Base-by-base conservation (phyloP, 1,284 basidiomycete genomes). In the Takashimella tepidaria region DNA sequence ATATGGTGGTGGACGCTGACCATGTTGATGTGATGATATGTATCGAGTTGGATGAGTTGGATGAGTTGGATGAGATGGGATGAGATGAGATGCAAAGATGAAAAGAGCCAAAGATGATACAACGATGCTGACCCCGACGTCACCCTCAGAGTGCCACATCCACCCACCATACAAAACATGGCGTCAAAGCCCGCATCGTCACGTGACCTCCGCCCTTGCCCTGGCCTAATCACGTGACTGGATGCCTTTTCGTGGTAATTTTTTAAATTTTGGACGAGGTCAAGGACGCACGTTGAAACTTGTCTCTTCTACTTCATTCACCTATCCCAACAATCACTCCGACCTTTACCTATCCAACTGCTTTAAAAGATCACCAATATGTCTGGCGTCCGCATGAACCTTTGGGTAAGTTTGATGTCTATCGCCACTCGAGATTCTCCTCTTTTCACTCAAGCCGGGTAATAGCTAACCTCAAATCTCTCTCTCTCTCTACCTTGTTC, bases 371-470 rank as follows among this genome's bases (percentile, higher is more conserved):
- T 21, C 45, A 49, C 45, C 59, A 72, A 64, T 61, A 73, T 74
- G 72, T 50, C 70, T 45, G 31, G 31, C 16, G 54, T 69, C 59
- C 64, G 64, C 54, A 63, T 71, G 59, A 69, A 68, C 61, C 69
- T 74, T 27, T 74, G 72, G 72, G 71, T 70, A 48, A 63, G 70
- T 61, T 19, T 41, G 27, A 40, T 5, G 20, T 12, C 41, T 31
- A 13, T 43, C 12, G 19, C 4, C 12, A 47, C 41, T 25, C 23
- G 41, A 8, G 16, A n/a, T n/a, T n/a, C n/a, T n/a, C n/a, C n/a
- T n/a, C n/a, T n/a, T n/a, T n/a, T n/a, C n/a, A n/a, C n/a, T n/a
- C n/a, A n/a, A n/a, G n/a, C n/a, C n/a, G n/a, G n/a, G n/a, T n/a
- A n/a, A n/a, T n/a, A n/a, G n/a, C n/a, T n/a, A n/a, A n/a, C n/a